These are phyloP conservation scores for Cryptococcus jaspeensis DNA, from an alignment of 1,284 basidiomycete species.

Conservation along the genomic window DNA sequence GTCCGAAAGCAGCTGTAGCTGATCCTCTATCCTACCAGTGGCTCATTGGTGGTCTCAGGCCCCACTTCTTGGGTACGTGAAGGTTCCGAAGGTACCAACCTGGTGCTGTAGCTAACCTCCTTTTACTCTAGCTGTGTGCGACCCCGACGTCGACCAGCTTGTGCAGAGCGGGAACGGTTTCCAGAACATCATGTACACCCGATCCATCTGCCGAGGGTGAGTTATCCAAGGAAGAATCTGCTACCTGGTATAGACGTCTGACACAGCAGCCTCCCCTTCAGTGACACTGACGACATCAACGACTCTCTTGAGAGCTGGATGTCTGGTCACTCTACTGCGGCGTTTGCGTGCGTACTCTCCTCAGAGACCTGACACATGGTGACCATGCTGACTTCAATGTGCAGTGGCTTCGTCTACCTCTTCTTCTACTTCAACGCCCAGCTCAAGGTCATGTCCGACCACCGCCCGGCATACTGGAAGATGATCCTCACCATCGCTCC, in stretches of 20 bases:
- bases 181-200: slow-evolving; percentile 55
- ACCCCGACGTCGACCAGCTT: slow-evolving; percentile 52
- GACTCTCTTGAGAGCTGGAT: slow-evolving; percentile 56
- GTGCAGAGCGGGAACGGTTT: slow-evolving; percentile 55
- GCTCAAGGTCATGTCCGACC: slow-evolving; percentile 60
- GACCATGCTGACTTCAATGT: not conserved
- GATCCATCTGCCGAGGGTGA: slow-evolving; percentile 57
- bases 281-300: slow-evolving; percentile 57
- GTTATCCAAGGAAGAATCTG: not conserved
- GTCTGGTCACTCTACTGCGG: slow-evolving; percentile 43
- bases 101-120: slow-evolving; percentile 22
- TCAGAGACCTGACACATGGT: not conserved
- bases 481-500: slow-evolving; percentile 61
- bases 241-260: no score
- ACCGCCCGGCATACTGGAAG: slow-evolving; percentile 59
- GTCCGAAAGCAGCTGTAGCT: no score
- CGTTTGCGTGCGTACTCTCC: slow-evolving; percentile 28
- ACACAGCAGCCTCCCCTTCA: no score
- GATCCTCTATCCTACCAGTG: no score
- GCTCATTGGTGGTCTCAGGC: slow-evolving; percentile 53
- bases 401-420: slow-evolving; percentile 51
- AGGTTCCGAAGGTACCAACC: no score
- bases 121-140: slow-evolving; percentile 56
- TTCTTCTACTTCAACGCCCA: slow-evolving; percentile 62
- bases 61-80: slow-evolving; percentile 27